Evolutionary conservation across 2,329 filamentous ascomycete species (phyloP), one percentile per base, ranked within the genome.

Genomic region (Zopfia rhizophila): DNA sequence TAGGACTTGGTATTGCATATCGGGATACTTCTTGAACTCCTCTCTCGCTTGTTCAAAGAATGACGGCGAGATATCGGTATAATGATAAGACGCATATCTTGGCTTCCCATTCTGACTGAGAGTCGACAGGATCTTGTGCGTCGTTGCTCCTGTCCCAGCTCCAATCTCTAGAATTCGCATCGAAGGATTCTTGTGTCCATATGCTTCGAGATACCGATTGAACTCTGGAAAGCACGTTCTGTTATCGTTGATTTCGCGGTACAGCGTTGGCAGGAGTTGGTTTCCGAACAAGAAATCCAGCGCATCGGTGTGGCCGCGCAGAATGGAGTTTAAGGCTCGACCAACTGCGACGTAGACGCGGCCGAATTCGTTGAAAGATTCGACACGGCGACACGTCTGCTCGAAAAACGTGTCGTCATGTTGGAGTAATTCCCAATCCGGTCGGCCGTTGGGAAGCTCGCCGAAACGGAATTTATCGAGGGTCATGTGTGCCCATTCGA

Each of bases 131-230:
- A 24, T 24, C 12, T 5, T 12, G 6, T 14, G 5, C 17, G 19
- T 28, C 36, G 10, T 18, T 13, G 11, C 39, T 5, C 39, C 39
- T 12, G 39, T 43, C 17, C 39, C 39, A n/a, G 39, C 39, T n/a
- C 39, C 39, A 16, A 43, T 36, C 18, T 43, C 39, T 16, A 40
- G 37, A 6, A n/a, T n/a, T n/a, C n/a, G n/a, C n/a, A n/a, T n/a
- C 2, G 31, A 24, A 2, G 73, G 72, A 16, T 59, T 72, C 44
- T 68, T 70, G 46, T 75, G 68, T 0, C 63, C 69, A 1, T n/a
- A n/a, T n/a, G n/a, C n/a, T n/a, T n/a, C n/a, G n/a, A n/a, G n/a
- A n/a, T n/a, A n/a, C n/a, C n/a, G n/a, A n/a, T n/a, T n/a, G n/a
- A n/a, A n/a, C n/a, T n/a, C n/a, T n/a, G n/a, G n/a, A n/a, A n/a